Percentiles rank a stretch among this genome's conserved stretches.
Conservation (phyloP, 2,329 filamentous ascomycete species). For the Talaromyces sp. region DNA sequence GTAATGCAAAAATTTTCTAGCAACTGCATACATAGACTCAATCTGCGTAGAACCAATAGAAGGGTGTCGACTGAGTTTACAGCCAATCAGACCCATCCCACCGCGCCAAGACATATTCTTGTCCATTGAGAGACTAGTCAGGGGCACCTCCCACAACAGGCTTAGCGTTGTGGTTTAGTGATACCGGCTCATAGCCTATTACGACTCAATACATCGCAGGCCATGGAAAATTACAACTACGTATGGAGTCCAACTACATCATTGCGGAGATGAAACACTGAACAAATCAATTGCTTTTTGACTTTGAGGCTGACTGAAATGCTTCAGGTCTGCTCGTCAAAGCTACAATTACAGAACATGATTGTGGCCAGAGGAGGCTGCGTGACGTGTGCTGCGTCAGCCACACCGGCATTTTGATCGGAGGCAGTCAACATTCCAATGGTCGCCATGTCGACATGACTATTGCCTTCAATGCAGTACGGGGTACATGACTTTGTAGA, state of each 20-base stretch:
- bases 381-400: background rate
- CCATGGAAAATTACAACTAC: background rate
- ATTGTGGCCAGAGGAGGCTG: background rate
- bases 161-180: background rate
- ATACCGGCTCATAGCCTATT: background rate
- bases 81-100: background rate
- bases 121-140: background rate
- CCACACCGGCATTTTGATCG: background rate
- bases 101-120: background rate
- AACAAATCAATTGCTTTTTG: background rate
- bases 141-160: background rate
- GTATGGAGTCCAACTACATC: background rate
- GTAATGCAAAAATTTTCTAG: background rate
- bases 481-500: background rate
- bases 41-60: background rate
- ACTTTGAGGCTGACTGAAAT: conserved; percentile 1
- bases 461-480: background rate
- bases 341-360: background rate
- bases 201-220: background rate
- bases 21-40: background rate
- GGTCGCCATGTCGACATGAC: background rate
- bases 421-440: background rate
- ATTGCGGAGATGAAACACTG: background rate
- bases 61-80: background rate
- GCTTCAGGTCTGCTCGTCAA: background rate